Evolutionary conservation across 805 yeast genomes (phyloP), one percentile per base, ranked within the genome.

Genomic region (Candida pseudofarinosa): DNA sequence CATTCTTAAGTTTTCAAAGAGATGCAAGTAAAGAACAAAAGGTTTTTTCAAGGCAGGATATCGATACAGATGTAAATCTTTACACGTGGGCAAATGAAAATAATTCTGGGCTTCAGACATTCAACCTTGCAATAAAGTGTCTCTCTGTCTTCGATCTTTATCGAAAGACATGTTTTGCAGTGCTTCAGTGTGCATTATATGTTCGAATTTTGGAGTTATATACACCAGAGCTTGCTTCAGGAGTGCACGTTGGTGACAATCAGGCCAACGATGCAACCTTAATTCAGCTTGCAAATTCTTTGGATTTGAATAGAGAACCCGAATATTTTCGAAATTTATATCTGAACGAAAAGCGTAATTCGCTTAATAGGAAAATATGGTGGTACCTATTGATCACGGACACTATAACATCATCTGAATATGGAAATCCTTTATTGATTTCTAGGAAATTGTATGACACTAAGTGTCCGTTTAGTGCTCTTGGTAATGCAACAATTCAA

Each of bases 241-340:
- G 71, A 1, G 62, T 66, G 3, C 83, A 77, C 50, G 82, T 78
- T 42, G 81, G 79, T 26, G 77, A 75, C 33, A 72, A 77, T 3
- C 79, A 75, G 49, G 71, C 78, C 8, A 67, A 74, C 40, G 54
- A 73, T 7, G 77, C 81, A 1, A 69, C 77, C 61, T 63, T 79
- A 23, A 62, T 79, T 15, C 85, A 80, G 50, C 76, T 81, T 80
- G 84, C 80, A 0, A 67, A 76, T 39, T 71, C 81, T 30, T 72
- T 80, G 44, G 87, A 86, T 0, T 51, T 81, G 17, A 81, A 81
- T 53, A 67, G 86, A 50, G 86, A 81, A 49, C 85, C 86, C 1
- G 69, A 67, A 37, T 67, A 68, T 12, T 47, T 47, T 53, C n/a
- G 30, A n/a, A 54, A 55, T 17, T 40, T 50, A 12, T 46, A 49